Percentiles rank a stretch among this genome's conserved stretches.
Evolutionary conservation across 768 basidiomycete species (phyloP).

Genomic region (Sistotremastrum suecicum): DNA sequence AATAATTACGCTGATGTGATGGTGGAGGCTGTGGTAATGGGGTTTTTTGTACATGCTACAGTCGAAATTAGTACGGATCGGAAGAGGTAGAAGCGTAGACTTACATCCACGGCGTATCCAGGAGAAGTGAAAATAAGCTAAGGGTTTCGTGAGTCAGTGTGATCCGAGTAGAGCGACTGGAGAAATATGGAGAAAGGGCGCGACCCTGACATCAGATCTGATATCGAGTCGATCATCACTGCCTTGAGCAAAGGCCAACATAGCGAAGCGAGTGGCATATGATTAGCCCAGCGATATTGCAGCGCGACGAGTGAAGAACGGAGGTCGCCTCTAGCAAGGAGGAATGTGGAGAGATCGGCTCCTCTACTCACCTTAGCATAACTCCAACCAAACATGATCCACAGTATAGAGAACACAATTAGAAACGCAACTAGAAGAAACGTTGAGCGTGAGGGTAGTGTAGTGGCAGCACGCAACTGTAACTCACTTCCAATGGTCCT

Average conservation of each 20-base stretch:
- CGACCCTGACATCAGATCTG: too few relatives aligned
- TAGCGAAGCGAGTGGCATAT: too few relatives aligned
- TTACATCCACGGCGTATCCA: slow-evolving; percentile 53
- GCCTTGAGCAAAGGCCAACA: too few relatives aligned
- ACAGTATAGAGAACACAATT: slow-evolving; percentile 45
- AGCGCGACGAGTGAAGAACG: too few relatives aligned
- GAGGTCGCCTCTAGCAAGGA: too few relatives aligned
- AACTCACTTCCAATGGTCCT: slow-evolving; percentile 54
- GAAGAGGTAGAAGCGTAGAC: slow-evolving; percentile 11
- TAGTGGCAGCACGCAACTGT: not conserved
- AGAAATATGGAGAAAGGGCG: too few relatives aligned
- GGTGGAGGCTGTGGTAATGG: slow-evolving; percentile 5
- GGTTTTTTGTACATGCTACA: slow-evolving; percentile 14
- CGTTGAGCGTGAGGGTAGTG: not conserved
- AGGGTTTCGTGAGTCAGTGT: too few relatives aligned
- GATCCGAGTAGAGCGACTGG: too few relatives aligned
- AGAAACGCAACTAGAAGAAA: slow-evolving; percentile 44
- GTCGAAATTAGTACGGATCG: not conserved
- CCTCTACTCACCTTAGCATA: slow-evolving; percentile 50
- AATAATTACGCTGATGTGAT: not conserved
- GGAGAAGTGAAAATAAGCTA: slow-evolving; percentile 56
- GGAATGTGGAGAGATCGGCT: not conserved
- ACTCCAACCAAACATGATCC: slow-evolving; percentile 64
- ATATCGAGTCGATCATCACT: too few relatives aligned
- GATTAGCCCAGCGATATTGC: too few relatives aligned